Conservation (phyloP, 75 land plant genomes). For the Gnetum montanum region DNA sequence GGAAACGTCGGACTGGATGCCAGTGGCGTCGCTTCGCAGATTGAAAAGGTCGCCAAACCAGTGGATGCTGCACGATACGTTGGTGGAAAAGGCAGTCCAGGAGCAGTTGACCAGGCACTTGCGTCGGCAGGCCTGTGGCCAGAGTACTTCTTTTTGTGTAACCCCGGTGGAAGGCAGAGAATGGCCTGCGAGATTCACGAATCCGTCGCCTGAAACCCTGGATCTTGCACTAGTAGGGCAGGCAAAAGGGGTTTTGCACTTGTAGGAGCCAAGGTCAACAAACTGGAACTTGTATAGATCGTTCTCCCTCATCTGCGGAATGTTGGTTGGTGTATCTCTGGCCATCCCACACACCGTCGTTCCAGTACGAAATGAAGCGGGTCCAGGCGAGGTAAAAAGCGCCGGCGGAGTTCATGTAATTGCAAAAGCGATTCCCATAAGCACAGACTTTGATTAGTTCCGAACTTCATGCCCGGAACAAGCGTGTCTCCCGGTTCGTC, state of each 20-base stretch:
- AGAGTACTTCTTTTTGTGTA: no score
- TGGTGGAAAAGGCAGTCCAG: not conserved
- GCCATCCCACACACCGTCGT: conserved; percentile 56
- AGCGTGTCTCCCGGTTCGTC: conserved; percentile 14
- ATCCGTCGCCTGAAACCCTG: conserved; percentile 2
- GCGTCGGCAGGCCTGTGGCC: not conserved
- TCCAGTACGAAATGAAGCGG: conserved; percentile 24
- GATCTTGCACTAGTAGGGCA: conserved; percentile 25
- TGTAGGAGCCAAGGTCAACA: conserved; percentile 15
- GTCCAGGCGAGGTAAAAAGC: conserved; percentile 9
- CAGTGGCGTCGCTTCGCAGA: no score
- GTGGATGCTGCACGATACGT: no score
- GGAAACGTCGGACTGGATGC: no score
- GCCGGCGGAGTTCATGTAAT: conserved; percentile 11
- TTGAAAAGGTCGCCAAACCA: no score
- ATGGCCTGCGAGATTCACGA: not conserved
- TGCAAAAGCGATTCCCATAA: conserved; percentile 27
- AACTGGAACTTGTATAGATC: conserved; percentile 45
- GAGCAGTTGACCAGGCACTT: not conserved
- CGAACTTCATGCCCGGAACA: conserved; percentile 10
- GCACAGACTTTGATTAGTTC: conserved; percentile 1
- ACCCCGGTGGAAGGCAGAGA: not conserved
- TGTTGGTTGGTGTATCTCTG: conserved; percentile 14
- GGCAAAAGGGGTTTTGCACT: conserved; percentile 2
- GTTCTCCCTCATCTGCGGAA: conserved; percentile 54